Conservation (phyloP, 306 rosid genomes). For the Trifolium dubium region DNA sequence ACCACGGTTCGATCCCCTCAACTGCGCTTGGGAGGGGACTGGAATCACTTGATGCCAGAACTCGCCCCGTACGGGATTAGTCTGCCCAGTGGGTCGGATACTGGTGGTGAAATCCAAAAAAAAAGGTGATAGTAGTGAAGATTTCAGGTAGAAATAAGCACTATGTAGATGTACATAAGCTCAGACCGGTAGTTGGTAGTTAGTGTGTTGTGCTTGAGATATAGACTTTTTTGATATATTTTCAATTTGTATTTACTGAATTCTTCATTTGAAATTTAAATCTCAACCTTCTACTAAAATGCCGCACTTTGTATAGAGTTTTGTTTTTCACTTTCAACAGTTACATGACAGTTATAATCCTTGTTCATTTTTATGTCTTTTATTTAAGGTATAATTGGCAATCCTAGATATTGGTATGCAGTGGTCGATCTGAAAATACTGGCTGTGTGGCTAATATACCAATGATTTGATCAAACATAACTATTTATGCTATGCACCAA, state of each 20-base stretch:
- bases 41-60: too few species aligned
- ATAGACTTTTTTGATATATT: background rate
- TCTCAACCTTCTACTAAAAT: background rate
- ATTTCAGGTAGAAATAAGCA: background rate
- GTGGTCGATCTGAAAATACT: background rate
- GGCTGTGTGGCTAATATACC: background rate
- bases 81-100: too few species aligned
- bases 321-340: background rate
- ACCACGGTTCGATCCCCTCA: too few species aligned
- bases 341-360: background rate
- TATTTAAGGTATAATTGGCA: background rate
- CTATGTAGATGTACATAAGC: conserved; percentile 13
- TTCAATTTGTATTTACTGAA: background rate
- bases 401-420: background rate
- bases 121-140: too few species aligned
- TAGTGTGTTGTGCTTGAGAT: conserved; percentile 18
- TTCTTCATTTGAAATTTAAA: background rate
- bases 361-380: background rate
- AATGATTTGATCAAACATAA: conserved; percentile 2
- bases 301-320: too few species aligned
- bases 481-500: background rate
- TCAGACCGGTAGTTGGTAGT: conserved; percentile 1
- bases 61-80: too few species aligned
- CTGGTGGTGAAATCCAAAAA: too few species aligned
- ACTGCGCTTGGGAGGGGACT: too few species aligned